phyloP scores from a whole-genome alignment of 805 yeast genomes.

The Monosporozyma aerobia region DNA sequence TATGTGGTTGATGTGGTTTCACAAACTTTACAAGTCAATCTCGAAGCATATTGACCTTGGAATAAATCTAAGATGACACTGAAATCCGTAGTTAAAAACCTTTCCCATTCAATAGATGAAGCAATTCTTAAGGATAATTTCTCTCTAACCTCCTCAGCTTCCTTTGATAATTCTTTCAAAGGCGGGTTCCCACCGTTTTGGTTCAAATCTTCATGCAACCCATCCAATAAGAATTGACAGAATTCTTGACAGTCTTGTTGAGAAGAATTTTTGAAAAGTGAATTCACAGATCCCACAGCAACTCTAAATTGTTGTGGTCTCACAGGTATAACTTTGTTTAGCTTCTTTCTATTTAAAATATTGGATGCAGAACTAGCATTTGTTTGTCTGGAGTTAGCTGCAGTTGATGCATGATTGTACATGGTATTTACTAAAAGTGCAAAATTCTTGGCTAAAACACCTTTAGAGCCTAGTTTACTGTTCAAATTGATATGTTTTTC shows the following conservation, averaged over 20 bases:
- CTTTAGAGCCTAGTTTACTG: conserved; percentile 73
- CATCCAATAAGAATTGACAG: conserved; percentile 77
- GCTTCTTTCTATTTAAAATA: neutral
- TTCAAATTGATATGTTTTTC: conserved; percentile 59
- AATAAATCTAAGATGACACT: conserved; percentile 75
- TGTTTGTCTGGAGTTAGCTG: neutral
- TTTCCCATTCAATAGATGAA: conserved; percentile 87
- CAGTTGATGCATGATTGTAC: conserved; percentile 30
- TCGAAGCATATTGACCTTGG: conserved; percentile 84
- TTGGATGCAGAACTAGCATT: conserved; percentile 9
- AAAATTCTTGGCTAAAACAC: conserved; percentile 64
- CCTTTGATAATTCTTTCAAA: conserved; percentile 50
- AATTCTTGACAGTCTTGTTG: conserved; percentile 96
- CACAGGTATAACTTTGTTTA: conserved; percentile 22
- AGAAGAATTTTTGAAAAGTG: conserved; percentile 68
- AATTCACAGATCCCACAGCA: conserved; percentile 60
- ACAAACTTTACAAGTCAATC: conserved; percentile 65
- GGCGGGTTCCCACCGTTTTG: conserved; percentile 48
- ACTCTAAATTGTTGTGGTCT: conserved; percentile 62
- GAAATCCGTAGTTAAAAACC: conserved; percentile 71
- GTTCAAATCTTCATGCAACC: conserved; percentile 86
- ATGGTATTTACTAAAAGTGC: conserved; percentile 53
- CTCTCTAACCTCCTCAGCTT: conserved; percentile 69
- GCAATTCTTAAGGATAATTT: conserved; percentile 67
- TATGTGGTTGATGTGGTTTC: conserved; percentile 75